phyloP scores from a whole-genome alignment of 306 rosid genomes.

The Spatholobus suberectus region DNA sequence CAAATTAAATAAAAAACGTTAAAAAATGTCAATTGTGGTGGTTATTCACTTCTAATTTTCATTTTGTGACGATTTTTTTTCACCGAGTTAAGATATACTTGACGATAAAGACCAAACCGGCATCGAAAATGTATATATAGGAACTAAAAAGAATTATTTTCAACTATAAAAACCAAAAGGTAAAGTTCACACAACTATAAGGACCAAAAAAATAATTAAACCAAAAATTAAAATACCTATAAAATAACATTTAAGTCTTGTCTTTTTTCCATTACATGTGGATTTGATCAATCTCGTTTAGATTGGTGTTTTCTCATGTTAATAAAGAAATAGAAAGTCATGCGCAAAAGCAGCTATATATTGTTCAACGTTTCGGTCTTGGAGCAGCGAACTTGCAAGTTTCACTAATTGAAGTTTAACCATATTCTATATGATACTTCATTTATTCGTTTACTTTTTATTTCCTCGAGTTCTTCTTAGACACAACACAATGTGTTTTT shows the following conservation, averaged over 20 bases:
- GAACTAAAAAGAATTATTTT: too few relatives aligned
- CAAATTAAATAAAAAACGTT: too few relatives aligned
- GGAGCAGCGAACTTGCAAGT: conserved; percentile 58
- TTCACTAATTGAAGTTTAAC: conserved; percentile 49
- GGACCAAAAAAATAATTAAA: too few relatives aligned
- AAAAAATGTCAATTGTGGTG: too few relatives aligned
- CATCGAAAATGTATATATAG: too few relatives aligned
- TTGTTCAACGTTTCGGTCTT: conserved; percentile 69
- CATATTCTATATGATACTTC: conserved; percentile 2
- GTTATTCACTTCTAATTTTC: too few relatives aligned
- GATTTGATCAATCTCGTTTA: conserved; percentile 50
- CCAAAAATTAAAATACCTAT: not conserved
- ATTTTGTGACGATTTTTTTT: too few relatives aligned
- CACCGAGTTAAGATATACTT: too few relatives aligned
- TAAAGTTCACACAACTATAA: too few relatives aligned
- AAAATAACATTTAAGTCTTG: not conserved
- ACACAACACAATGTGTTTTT: conserved; percentile 53
- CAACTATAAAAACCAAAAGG: too few relatives aligned
- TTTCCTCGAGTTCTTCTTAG: conserved; percentile 56
- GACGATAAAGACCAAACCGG: too few relatives aligned
- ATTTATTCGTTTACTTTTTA: not conserved
- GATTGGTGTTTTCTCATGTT: conserved; percentile 48
- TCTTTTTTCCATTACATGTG: conserved; percentile 30
- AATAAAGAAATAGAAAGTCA: conserved; percentile 50
- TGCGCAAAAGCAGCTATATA: conserved; percentile 65